phyloP scores from a whole-genome alignment of 2,329 filamentous ascomycete species.

The Monosporascus cannonballus region DNA sequence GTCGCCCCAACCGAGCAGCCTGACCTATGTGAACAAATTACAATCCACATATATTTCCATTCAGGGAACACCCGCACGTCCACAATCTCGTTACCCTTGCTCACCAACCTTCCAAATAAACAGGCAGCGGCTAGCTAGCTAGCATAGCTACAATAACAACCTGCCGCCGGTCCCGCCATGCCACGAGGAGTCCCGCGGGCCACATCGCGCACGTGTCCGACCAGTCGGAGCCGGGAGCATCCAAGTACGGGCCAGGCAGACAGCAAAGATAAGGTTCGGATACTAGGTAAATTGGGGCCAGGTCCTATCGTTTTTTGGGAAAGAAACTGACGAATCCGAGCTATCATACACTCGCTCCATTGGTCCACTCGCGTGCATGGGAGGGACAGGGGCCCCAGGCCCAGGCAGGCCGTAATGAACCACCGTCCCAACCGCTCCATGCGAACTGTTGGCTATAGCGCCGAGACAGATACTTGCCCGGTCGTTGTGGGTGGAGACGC shows the following conservation, averaged over 20 bases:
- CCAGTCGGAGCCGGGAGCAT: too few relatives aligned
- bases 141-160: too few relatives aligned
- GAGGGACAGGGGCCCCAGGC: neutral
- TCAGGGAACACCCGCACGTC: too few relatives aligned
- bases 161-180: too few relatives aligned
- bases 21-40: neutral
- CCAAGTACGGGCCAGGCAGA: too few relatives aligned
- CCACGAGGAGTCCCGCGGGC: too few relatives aligned
- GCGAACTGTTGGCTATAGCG: conserved; percentile 29
- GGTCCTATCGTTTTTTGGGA: neutral
- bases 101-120: too few relatives aligned
- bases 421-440: conserved; percentile 17
- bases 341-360: neutral
- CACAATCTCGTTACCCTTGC: too few relatives aligned
- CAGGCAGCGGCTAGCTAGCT: too few relatives aligned
- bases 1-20: neutral
- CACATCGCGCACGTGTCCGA: too few relatives aligned
- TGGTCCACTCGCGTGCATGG: neutral
- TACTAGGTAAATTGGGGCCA: too few relatives aligned
- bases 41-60: neutral
- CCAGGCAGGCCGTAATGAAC: neutral
- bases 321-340: neutral
- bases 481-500: conserved; percentile 4
- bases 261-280: too few relatives aligned
- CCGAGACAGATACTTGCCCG: conserved; percentile 15